Conservation (phyloP, 345 rosid species). For the Theobroma cacao region DNA sequence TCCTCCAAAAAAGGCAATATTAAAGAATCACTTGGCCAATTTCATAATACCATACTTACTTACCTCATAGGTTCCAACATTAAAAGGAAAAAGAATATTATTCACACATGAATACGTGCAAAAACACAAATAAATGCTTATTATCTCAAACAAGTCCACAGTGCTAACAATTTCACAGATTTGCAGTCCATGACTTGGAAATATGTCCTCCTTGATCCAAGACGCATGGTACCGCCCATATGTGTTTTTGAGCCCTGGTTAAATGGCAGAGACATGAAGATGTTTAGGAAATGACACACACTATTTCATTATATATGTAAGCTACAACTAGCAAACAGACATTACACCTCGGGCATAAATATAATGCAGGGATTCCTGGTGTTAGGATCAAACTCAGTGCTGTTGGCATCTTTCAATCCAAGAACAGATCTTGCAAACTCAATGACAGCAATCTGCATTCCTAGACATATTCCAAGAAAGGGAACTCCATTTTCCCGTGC, state of each 20-base stretch:
- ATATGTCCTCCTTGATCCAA: conserved; percentile 82
- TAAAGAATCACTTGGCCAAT: background rate
- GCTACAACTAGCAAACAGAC: background rate
- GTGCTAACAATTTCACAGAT: conserved; percentile 74
- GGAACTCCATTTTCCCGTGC: conserved; percentile 90
- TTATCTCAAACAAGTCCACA: conserved; percentile 9
- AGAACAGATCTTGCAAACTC: conserved; percentile 80
- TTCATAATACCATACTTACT: background rate
- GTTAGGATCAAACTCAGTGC: conserved; percentile 83
- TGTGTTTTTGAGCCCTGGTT: conserved; percentile 87
- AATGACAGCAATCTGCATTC: conserved; percentile 96
- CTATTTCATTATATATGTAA: background rate
- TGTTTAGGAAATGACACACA: conserved; percentile 8
- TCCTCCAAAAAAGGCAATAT: background rate
- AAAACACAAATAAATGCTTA: background rate
- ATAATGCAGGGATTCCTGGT: conserved; percentile 78
- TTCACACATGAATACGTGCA: background rate
- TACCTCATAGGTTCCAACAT: background rate
- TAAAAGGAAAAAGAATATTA: background rate
- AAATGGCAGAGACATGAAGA: conserved; percentile 1
- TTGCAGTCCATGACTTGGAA: conserved; percentile 63
- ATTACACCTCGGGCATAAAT: conserved; percentile 91
- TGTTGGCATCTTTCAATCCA: conserved; percentile 78
- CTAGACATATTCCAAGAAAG: conserved; percentile 91
- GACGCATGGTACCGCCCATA: conserved; percentile 97